A percentile compares a stretch with the other conserved stretches of the same genome.
phyloP scores from a whole-genome alignment of 2,329 filamentous ascomycete species.

The Sporothrix sp. region DNA sequence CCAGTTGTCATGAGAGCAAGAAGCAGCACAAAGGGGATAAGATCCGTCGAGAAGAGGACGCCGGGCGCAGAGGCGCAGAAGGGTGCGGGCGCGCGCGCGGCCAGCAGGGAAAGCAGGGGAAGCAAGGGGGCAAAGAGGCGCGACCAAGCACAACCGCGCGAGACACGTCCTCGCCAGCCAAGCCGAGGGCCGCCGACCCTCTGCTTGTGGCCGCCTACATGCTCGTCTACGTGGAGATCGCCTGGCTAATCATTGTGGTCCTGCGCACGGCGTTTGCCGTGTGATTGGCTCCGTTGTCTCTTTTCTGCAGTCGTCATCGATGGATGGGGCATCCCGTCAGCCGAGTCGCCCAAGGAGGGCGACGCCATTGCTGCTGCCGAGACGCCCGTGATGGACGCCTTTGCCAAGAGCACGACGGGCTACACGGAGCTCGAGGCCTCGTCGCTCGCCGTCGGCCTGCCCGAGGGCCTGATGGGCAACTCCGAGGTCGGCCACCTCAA shows the following conservation, averaged over 20 bases:
- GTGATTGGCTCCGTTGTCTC: neutral
- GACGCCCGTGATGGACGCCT: constrained; percentile 89
- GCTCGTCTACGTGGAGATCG: constrained; percentile 46
- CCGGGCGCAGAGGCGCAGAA: neutral
- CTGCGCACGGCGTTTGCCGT: constrained; percentile 28
- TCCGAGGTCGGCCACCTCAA: constrained; percentile 98
- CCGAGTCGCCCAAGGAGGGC: constrained; percentile 72
- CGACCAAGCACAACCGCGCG: neutral
- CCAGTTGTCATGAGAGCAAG: constrained; percentile 53
- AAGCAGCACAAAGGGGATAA: constrained; percentile 21
- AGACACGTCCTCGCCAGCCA: no score
- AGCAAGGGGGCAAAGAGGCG: neutral
- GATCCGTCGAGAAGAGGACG: neutral
- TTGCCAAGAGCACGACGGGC: constrained; percentile 71
- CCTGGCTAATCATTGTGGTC: constrained; percentile 50
- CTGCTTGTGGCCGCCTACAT: constrained; percentile 41
- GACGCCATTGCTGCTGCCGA: constrained; percentile 92
- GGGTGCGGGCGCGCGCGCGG: neutral
- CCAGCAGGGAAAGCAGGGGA: neutral
- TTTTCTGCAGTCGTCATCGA: constrained; percentile 78
- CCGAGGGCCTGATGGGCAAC: constrained; percentile 97
- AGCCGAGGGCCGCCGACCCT: constrained; percentile 22
- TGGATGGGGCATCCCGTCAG: constrained; percentile 86
- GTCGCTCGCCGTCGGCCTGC: constrained; percentile 87
- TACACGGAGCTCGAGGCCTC: constrained; percentile 93